phyloP scores from a whole-genome alignment of 192 early-diverging fungal species.

The Geosiphon pyriformis region DNA sequence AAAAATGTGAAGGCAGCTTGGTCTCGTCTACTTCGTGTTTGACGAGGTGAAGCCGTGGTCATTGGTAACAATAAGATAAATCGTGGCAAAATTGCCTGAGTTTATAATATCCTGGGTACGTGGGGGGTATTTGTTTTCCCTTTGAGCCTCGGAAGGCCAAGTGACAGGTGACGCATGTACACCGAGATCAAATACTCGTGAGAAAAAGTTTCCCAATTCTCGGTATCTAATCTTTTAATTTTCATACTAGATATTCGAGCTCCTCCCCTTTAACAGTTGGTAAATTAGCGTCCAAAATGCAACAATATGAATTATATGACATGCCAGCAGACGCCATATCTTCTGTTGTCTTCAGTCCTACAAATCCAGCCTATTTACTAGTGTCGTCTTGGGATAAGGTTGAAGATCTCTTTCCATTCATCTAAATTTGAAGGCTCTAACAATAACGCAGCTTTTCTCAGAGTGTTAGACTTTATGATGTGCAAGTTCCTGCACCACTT shows the following conservation, averaged over 20 bases:
- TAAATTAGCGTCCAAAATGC: no score
- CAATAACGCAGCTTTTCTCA: conserved; percentile 25
- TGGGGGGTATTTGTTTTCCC: no score
- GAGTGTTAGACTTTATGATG: conserved; percentile 82
- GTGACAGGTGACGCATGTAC: no score
- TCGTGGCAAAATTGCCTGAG: no score
- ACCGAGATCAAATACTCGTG: no score
- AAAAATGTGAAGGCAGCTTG: conserved; percentile 24
- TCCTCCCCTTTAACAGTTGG: no score
- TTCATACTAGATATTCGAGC: not conserved
- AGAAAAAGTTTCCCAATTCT: not conserved
- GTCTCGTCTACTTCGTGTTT: conserved; percentile 26
- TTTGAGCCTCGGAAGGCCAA: no score
- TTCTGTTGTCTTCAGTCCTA: conserved; percentile 63
- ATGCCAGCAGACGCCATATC: conserved; percentile 87
- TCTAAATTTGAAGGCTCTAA: conserved; percentile 1
- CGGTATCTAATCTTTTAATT: not conserved
- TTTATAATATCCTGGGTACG: no score
- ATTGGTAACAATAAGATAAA: conserved; percentile 20
- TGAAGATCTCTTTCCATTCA: conserved; percentile 1
- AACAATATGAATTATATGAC: conserved; percentile 66
- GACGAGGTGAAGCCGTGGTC: conserved; percentile 23
- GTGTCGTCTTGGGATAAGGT: conserved; percentile 92
- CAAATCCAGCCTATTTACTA: conserved; percentile 59
- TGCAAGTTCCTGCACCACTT: conserved; percentile 23